Percentiles rank a stretch among this genome's conserved stretches.
phyloP scores from a whole-genome alignment of 371 early-diverging fungal species.

The Mycotypha africana region DNA sequence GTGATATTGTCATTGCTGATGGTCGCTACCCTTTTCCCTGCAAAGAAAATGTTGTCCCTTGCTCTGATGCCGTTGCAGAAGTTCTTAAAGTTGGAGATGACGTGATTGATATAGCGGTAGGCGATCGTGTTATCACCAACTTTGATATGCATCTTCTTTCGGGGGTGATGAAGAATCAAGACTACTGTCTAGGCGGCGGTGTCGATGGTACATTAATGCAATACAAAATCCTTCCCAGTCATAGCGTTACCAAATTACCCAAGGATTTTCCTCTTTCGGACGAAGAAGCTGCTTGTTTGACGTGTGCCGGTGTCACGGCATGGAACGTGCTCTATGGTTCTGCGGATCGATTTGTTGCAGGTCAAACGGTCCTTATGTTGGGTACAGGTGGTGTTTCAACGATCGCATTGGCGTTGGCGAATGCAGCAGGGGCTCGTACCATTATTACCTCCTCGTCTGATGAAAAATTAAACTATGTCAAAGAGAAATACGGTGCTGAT shows the following conservation, averaged over 20 bases:
- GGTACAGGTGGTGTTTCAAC: constrained; percentile 16
- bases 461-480: constrained; percentile 13
- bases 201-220: constrained; percentile 10
- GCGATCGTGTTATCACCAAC: constrained; percentile 15
- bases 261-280: constrained; percentile 4
- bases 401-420: constrained; percentile 10
- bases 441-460: constrained; percentile 21
- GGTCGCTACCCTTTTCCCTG: constrained; percentile 1
- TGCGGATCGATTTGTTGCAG: constrained; percentile 4
- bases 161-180: background rate
- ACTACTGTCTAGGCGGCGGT: background rate
- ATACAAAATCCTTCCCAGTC: constrained; percentile 2
- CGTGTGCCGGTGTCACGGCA: constrained; percentile 13
- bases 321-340: constrained; percentile 11
- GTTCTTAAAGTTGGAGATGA: constrained; percentile 9
- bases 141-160: constrained; percentile 9
- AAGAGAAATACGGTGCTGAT: constrained; percentile 11
- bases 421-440: constrained; percentile 15
- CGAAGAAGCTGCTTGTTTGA: constrained; percentile 15
- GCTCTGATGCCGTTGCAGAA: constrained; percentile 14
- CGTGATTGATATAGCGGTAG: constrained; percentile 8
- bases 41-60: constrained; percentile 4
- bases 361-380: constrained; percentile 13
- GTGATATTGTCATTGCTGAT: constrained; percentile 8
- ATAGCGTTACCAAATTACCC: constrained; percentile 14